Evolutionary conservation across 2,329 filamentous ascomycete genomes (phyloP).

Genomic region (Hysterium pulicare): DNA sequence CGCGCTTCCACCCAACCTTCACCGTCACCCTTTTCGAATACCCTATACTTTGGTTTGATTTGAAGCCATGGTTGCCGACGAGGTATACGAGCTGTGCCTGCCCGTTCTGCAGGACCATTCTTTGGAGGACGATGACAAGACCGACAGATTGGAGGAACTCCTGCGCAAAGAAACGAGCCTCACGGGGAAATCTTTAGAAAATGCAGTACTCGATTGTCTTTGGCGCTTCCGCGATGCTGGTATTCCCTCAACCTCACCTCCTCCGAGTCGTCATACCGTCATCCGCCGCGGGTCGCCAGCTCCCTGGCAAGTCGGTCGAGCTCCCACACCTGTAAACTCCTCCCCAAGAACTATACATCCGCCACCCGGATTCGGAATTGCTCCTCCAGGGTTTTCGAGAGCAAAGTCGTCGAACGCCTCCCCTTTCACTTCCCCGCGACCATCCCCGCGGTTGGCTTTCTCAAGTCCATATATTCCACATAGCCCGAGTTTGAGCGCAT

Average conservation of each 20-base stretch:
- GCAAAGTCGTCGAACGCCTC: constrained; percentile 76
- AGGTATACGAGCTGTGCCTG: constrained; percentile 86
- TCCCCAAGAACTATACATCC: constrained; percentile 80
- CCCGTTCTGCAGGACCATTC: constrained; percentile 78
- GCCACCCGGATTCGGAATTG: constrained; percentile 70
- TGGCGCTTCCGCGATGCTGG: constrained; percentile 74
- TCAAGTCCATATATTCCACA: constrained; percentile 89
- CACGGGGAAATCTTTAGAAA: constrained; percentile 74
- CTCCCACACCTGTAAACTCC: constrained; percentile 73
- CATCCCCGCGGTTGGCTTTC: constrained; percentile 85
- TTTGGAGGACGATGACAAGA: constrained; percentile 92
- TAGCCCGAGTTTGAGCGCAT: constrained; percentile 89
- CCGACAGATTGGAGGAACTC: constrained; percentile 83
- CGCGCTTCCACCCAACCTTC: not conserved
- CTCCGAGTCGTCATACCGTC: constrained; percentile 82
- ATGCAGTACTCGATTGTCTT: constrained; percentile 83
- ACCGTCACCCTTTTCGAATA: not conserved
- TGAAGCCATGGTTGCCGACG: constrained; percentile 79
- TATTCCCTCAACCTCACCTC: constrained; percentile 68
- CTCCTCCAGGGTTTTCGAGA: constrained; percentile 72
- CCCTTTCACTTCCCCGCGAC: constrained; percentile 89
- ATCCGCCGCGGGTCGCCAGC: constrained; percentile 89
- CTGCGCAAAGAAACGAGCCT: constrained; percentile 75
- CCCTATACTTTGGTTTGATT: constrained; percentile 4
- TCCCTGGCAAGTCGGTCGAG: constrained; percentile 78